Percentiles rank a stretch among this genome's conserved stretches.
Conservation (phyloP, 2,329 filamentous ascomycete genomes). For the Colletotrichum ledebouriae region DNA sequence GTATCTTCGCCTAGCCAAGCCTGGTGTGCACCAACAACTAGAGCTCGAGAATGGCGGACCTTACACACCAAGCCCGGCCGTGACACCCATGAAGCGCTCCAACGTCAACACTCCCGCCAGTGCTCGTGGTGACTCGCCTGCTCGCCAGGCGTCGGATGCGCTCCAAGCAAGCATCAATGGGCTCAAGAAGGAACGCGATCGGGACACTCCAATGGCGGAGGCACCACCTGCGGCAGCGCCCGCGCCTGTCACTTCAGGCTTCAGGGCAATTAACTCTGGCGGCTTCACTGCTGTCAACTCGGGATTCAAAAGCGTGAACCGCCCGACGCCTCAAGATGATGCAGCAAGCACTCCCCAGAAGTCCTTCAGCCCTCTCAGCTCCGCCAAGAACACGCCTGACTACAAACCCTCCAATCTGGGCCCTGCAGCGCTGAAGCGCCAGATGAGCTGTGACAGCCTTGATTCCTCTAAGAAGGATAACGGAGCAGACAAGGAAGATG, state of each 20-base stretch:
- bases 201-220: slow-evolving; percentile 64
- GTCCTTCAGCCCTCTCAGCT: slow-evolving; percentile 71
- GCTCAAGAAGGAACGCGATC: slow-evolving; percentile 60
- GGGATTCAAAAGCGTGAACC: slow-evolving; percentile 77
- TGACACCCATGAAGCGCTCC: slow-evolving; percentile 78
- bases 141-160: slow-evolving; percentile 67
- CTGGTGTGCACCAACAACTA: slow-evolving; percentile 94
- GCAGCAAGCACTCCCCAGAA: slow-evolving; percentile 73
- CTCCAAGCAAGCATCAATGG: slow-evolving; percentile 64
- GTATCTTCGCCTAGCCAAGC: slow-evolving; percentile 90
- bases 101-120: slow-evolving; percentile 71
- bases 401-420: slow-evolving; percentile 68
- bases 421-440: slow-evolving; percentile 79
- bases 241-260: slow-evolving; percentile 64
- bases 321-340: slow-evolving; percentile 53
- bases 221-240: slow-evolving; percentile 55
- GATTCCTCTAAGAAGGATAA: slow-evolving; percentile 64
- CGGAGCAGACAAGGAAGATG: slow-evolving; percentile 67
- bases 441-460: slow-evolving; percentile 72
- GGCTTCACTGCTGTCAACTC: slow-evolving; percentile 83
- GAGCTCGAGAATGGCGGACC: slow-evolving; percentile 95
- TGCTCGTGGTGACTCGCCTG: slow-evolving; percentile 75
- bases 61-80: slow-evolving; percentile 80
- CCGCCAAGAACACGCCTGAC: slow-evolving; percentile 76
- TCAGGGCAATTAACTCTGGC: slow-evolving; percentile 70